Base-by-base conservation (phyloP, 768 basidiomycete genomes). In the Pleurotus cornucopiae region DNA sequence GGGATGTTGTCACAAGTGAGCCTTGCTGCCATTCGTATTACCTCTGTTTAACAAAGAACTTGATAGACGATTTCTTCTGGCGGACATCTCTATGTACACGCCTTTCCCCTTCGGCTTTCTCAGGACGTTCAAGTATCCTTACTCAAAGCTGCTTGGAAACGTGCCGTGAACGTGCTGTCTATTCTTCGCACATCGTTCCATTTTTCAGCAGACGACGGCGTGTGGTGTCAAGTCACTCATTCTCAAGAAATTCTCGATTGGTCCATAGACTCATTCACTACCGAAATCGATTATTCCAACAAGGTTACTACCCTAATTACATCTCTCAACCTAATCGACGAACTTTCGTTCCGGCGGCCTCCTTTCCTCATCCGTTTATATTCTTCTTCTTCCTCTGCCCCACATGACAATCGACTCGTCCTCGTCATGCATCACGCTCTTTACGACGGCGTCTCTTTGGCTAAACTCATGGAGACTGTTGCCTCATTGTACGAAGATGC, bases 1-100 rank as follows among this genome's bases (percentile, higher is more conserved):
- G 79, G 79, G 9, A 78, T 80, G 77, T 60, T 80, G 41, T 78
- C 78, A 2, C 78, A 80, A 68, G 78, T 76, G 56, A 41, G 64
- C 55, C 16, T 30, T 11, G 48, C 23, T 54, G 41, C 54, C 13
- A 26, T 25, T 13, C 18, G 37, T 43, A 11, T 21, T 23, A 5
- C 51, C 46, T 20, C 25, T 43, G 20, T 43, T 54, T 48, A 49
- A 12, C 47, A 61, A 43, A 14, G 41, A 14, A 26, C 57, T 16
- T 11, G 6, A 34, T 46, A 72, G 71, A 71, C 71, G 1, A 58
- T 71, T 20, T 62, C 56, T n/a, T 67, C 70, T 2, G 45, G 58
- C 20, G 71, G 71, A 6, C 55, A 58, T 13, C 58, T 72, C 0
- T 72, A 72, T 57, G 48, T 71, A 12, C 69, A 72, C 47, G 60